Percentiles rank a stretch among this genome's conserved stretches.
These are phyloP conservation scores for Melampsora americana DNA, from an alignment of 1,284 basidiomycete genomes.

Conservation along the genomic window DNA sequence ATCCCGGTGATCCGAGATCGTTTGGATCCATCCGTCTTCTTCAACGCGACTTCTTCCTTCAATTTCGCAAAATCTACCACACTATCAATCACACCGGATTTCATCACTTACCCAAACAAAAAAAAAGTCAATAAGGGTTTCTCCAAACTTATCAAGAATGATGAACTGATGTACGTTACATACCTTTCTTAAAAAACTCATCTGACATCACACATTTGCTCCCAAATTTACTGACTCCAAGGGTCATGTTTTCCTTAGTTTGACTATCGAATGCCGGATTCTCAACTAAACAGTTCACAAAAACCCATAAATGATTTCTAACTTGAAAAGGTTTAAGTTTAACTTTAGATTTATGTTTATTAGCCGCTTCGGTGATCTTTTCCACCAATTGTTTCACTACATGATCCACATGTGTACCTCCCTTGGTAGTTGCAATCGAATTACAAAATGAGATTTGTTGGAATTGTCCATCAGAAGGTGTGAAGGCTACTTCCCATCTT, in stretches of 20 bases:
- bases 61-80: slow-evolving; percentile 93
- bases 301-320: slow-evolving; percentile 98
- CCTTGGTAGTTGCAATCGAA: slow-evolving; percentile 94
- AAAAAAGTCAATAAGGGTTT: not conserved
- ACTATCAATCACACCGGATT: slow-evolving; percentile 86
- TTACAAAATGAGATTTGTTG: slow-evolving; percentile 97
- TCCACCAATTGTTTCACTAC: slow-evolving; percentile 88
- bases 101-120: slow-evolving; percentile 64
- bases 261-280: slow-evolving; percentile 99
- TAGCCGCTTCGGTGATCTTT: slow-evolving; percentile 67
- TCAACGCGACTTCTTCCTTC: slow-evolving; percentile 91
- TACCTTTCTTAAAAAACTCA: slow-evolving; percentile 93
- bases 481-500: slow-evolving; percentile 95
- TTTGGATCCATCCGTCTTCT: slow-evolving; percentile 94
- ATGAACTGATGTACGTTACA: slow-evolving; percentile 45
- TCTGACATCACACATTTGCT: slow-evolving; percentile 85
- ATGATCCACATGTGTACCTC: slow-evolving; percentile 86
- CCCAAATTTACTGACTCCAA: slow-evolving; percentile 81
- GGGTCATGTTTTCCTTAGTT: slow-evolving; percentile 93
- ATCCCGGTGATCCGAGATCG: slow-evolving; percentile 83
- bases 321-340: slow-evolving; percentile 88
- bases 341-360: slow-evolving; percentile 95
- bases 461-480: slow-evolving; percentile 83
- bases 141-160: not conserved
- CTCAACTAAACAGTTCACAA: slow-evolving; percentile 92